Evolutionary conservation across 2,329 filamentous ascomycete species (phyloP).

Genomic region (Trichoderma sp.): DNA sequence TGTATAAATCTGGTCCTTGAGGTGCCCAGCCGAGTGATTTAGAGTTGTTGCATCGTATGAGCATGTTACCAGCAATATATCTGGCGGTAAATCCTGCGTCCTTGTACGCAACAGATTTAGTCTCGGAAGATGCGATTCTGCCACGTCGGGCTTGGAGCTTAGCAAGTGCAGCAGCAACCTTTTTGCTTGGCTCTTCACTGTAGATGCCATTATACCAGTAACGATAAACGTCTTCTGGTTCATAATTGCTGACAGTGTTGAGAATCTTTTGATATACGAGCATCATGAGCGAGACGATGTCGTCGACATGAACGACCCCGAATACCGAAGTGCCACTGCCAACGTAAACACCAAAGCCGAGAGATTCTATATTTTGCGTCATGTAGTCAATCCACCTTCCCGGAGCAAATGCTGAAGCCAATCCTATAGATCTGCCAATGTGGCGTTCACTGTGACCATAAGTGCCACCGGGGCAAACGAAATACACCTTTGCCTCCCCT

Average conservation of each 20-base stretch:
- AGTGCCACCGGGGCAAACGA: background rate
- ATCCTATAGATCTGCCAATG: background rate
- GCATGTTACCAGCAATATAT: background rate
- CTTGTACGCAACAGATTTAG: background rate
- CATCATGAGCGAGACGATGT: background rate
- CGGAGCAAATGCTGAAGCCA: background rate
- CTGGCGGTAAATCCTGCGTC: background rate
- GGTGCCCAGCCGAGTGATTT: background rate
- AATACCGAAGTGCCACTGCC: background rate
- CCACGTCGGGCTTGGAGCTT: background rate
- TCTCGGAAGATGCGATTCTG: background rate
- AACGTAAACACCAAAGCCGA: background rate
- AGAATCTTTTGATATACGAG: background rate
- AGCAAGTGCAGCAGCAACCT: background rate
- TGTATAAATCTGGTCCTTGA: background rate
- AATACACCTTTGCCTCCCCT: background rate
- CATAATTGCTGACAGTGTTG: background rate
- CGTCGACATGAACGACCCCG: background rate
- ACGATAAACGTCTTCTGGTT: background rate
- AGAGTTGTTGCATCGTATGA: background rate
- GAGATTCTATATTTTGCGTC: background rate
- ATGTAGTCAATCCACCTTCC: background rate
- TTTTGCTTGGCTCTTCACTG: background rate
- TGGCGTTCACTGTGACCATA: background rate
- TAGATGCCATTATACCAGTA: background rate